Conservation (phyloP, 2,329 filamentous ascomycete species). For the Rhynchosporium secalis region DNA sequence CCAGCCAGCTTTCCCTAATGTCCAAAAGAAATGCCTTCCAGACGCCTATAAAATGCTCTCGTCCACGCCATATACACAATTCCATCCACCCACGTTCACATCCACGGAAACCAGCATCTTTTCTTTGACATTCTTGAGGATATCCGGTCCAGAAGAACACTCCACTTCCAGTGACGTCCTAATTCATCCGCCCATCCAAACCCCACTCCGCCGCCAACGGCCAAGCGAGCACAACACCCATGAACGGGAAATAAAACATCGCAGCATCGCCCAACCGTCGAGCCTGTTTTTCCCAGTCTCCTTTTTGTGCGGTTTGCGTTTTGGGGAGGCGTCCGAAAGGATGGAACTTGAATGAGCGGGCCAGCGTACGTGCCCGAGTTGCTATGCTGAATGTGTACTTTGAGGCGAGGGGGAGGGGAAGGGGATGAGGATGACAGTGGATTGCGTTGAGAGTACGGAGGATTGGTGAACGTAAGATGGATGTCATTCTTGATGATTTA, state of each 20-base stretch:
- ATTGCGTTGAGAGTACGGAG: not conserved
- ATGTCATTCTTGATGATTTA: too few species aligned
- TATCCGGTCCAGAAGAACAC: too few species aligned
- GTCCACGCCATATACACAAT: not conserved
- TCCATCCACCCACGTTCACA: not conserved
- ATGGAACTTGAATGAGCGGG: conserved; percentile 27
- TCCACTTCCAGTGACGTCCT: too few species aligned
- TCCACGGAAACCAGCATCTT: not conserved
- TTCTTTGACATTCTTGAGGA: not conserved
- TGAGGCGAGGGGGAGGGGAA: conserved; percentile 3
- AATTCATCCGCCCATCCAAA: conserved; percentile 18
- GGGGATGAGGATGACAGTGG: too few species aligned
- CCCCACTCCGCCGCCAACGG: conserved; percentile 17
- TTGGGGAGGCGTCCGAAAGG: conserved; percentile 29
- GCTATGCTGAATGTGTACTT: conserved; percentile 24
- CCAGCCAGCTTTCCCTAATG: not conserved
- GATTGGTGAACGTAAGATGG: conserved; percentile 8
- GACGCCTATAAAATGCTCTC: conserved; percentile 5
- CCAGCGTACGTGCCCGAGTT: conserved; percentile 24
- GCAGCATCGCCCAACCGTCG: conserved; percentile 20
- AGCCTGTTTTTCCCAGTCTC: conserved; percentile 28
- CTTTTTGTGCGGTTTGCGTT: conserved; percentile 18
- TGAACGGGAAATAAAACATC: conserved; percentile 29
- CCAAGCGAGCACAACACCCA: conserved; percentile 26
- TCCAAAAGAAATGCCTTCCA: not conserved